Evolutionary conservation across 169 alveolate genomes (phyloP), one percentile per base, ranked within the genome.

Genomic region (Cryptosporidium meleagridis): DNA sequence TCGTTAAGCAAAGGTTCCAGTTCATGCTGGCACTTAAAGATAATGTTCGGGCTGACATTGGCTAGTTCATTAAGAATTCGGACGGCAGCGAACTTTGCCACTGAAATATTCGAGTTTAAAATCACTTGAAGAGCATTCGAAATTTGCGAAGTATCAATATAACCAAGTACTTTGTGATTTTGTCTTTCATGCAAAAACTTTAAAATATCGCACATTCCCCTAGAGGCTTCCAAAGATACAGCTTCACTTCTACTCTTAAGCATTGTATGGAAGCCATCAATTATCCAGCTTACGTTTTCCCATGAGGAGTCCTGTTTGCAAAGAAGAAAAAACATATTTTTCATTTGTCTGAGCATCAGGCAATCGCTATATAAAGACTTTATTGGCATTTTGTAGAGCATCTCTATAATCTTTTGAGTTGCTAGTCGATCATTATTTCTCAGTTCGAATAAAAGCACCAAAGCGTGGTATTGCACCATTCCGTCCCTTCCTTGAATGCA

Each of bases 391-490:
- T 80, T 80, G 53, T 45, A 65, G 14, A 80, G 80, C 89, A 80
- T 80, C 55, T 89, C 85, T 12, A 91, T 85, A 39, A 92, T 93
- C 85, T 93, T 94, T 91, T 94, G 96, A 70, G 93, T 85, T 31
- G 96, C 97, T 70, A 95, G 84, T 58, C 95, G 94, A 69, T 95
- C 99, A 69, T 75, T 71, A 70, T 89, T 93, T 92, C 97, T 96
- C 58, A 97, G 93, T 72, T 97, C 97, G 69, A 95, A 97, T 71
- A 98, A 92, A 67, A 98, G 96, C 29, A 97, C 94, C 75, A 98
- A 92, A 58, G 99, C 99, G 87, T 98, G 99, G 55, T 93, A 97
- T 58, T 97, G 98, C 51, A 97, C 97, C 96, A 96, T 96, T 53
- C 96, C 95, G 92, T 95, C 95, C 68, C 95, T 86, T 91, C 94